These are phyloP conservation scores for Aquilaria agallochum DNA, from an alignment of 441 rosid genomes.

Conservation along the genomic window DNA sequence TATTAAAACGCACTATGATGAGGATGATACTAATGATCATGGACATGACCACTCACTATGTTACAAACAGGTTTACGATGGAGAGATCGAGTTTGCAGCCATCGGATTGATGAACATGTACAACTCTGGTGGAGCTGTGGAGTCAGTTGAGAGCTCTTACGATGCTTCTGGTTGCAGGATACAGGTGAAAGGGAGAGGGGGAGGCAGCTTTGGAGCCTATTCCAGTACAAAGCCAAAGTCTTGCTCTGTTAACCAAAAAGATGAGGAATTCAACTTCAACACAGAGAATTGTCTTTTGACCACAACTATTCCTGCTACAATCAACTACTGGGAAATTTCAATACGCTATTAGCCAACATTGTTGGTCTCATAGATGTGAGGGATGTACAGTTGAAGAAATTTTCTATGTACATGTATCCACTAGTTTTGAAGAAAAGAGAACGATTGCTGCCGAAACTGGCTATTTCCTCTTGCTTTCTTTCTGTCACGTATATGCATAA, in stretches of 20 bases:
- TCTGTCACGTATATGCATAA: no score
- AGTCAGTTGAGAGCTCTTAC: slow-evolving; percentile 16
- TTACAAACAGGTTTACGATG: slow-evolving; percentile 28
- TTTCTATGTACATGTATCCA: no score
- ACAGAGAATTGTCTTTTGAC: slow-evolving; percentile 28
- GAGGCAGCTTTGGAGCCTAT: slow-evolving; percentile 43
- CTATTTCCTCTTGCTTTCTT: no score
- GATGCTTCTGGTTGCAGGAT: slow-evolving; percentile 16
- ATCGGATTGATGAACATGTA: slow-evolving; percentile 49
- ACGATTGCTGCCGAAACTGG: no score
- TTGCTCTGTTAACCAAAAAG: slow-evolving; percentile 25
- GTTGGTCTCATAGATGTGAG: no score
- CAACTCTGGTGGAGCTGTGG: slow-evolving; percentile 43
- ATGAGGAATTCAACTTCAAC: slow-evolving; percentile 18
- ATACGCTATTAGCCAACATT: slow-evolving; percentile 18
- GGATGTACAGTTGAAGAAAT: no score
- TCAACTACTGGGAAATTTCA: slow-evolving; percentile 29
- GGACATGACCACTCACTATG: no score
- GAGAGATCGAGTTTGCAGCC: slow-evolving; percentile 39
- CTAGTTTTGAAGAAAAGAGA: no score
- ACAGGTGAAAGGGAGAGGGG: slow-evolving; percentile 39
- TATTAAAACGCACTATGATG: no score
- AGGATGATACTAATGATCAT: no score
- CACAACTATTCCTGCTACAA: slow-evolving; percentile 22
- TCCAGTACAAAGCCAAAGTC: slow-evolving; percentile 34